Percentiles rank a stretch among this genome's conserved stretches.
phyloP scores from a whole-genome alignment of 1,284 basidiomycete species.

The Sporisorium sorghi region DNA sequence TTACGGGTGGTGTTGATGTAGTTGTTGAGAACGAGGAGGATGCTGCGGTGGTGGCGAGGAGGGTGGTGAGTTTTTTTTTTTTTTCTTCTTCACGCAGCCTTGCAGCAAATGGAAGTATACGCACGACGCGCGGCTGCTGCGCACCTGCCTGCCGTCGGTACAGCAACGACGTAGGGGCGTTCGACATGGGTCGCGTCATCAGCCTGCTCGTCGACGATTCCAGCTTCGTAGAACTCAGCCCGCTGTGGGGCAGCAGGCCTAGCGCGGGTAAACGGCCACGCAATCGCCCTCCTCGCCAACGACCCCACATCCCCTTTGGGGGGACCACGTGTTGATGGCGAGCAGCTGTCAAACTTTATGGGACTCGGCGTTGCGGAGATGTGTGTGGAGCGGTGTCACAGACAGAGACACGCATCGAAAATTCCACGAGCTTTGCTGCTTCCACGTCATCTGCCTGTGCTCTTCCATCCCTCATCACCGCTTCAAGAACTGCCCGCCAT shows the following conservation, averaged over 20 bases:
- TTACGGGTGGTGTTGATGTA: slow-evolving; percentile 49
- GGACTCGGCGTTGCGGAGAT: slow-evolving; percentile 3
- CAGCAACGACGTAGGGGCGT: slow-evolving; percentile 41
- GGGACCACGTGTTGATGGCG: slow-evolving; percentile 8
- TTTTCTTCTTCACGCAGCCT: slow-evolving; percentile 43
- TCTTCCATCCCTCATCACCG: neutral
- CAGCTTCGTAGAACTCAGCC: slow-evolving; percentile 47
- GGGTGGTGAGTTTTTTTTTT: slow-evolving; percentile 31
- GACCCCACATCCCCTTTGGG: slow-evolving; percentile 44
- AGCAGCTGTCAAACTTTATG: neutral
- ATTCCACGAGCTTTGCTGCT: slow-evolving; percentile 2
- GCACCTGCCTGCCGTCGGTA: slow-evolving; percentile 33
- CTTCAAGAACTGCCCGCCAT: neutral
- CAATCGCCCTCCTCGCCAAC: slow-evolving; percentile 51
- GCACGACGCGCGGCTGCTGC: slow-evolving; percentile 25
- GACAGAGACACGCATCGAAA: slow-evolving; percentile 2
- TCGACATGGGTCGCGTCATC: slow-evolving; percentile 51
- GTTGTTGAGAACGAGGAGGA: slow-evolving; percentile 41
- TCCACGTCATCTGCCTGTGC: slow-evolving; percentile 26
- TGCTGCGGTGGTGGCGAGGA: slow-evolving; percentile 28
- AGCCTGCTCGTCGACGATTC: slow-evolving; percentile 44
- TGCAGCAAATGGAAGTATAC: slow-evolving; percentile 26
- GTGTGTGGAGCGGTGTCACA: neutral
- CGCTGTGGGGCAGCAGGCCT: slow-evolving; percentile 43
- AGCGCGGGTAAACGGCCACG: slow-evolving; percentile 29